Evolutionary conservation across 2,329 filamentous ascomycete genomes (phyloP).

Genomic region (Cladosporium austrohemisphaericum): DNA sequence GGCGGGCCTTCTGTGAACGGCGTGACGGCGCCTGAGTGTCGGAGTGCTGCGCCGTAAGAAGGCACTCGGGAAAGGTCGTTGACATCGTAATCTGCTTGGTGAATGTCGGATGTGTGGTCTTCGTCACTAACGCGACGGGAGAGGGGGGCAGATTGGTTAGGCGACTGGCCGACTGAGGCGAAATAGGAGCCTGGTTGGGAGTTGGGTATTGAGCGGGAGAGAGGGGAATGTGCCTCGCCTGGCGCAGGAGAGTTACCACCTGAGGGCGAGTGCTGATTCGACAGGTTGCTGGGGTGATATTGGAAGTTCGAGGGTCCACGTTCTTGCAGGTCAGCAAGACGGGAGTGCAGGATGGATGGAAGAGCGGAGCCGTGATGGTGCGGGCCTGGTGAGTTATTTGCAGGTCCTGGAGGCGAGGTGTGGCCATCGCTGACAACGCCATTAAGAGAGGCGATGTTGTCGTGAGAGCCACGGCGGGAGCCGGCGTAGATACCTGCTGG

Average conservation of each 20-base stretch:
- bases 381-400: slow-evolving; percentile 53
- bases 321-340: slow-evolving; percentile 55
- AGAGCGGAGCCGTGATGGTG: slow-evolving; percentile 44
- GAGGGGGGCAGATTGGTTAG: slow-evolving; percentile 24
- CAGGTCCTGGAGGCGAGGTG: slow-evolving; percentile 43
- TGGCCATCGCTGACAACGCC: slow-evolving; percentile 46
- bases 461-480: slow-evolving; percentile 69
- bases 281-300: slow-evolving; percentile 22
- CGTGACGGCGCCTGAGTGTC: slow-evolving; percentile 40
- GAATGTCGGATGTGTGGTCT: slow-evolving; percentile 16
- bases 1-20: slow-evolving; percentile 42
- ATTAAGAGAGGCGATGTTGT: slow-evolving; percentile 67
- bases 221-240: slow-evolving; percentile 26
- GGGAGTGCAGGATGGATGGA: slow-evolving; percentile 65
- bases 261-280: slow-evolving; percentile 25
- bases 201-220: slow-evolving; percentile 13
- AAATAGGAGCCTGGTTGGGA: slow-evolving; percentile 23
- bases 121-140: slow-evolving; percentile 36
- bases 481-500: slow-evolving; percentile 63
- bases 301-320: slow-evolving; percentile 31
- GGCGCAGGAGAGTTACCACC: slow-evolving; percentile 31
- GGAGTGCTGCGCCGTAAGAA: slow-evolving; percentile 49
- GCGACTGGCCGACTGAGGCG: slow-evolving; percentile 21
- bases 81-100: slow-evolving; percentile 39
- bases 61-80: slow-evolving; percentile 47